Conservation (phyloP, 2,329 filamentous ascomycete genomes). For the Ramichloridium luteum region DNA sequence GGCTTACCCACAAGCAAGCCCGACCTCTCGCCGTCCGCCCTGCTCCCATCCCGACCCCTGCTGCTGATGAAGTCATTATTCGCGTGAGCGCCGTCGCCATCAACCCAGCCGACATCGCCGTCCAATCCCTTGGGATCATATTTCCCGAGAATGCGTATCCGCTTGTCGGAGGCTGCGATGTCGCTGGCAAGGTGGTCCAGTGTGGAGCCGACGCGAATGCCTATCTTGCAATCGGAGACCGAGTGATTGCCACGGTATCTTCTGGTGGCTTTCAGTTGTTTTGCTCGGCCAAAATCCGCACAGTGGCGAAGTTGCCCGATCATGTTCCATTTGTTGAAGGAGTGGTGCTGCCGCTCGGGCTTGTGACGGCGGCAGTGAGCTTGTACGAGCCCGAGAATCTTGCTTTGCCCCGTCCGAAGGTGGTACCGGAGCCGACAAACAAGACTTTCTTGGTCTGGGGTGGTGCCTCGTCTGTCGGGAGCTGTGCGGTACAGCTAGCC, state of each 20-base stretch:
- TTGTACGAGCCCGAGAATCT: constrained; percentile 12
- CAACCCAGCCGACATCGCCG: constrained; percentile 28
- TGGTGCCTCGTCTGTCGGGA: constrained; percentile 38
- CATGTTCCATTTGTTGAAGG: constrained; percentile 12
- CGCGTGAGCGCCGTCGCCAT: constrained; percentile 27
- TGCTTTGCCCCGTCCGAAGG: constrained; percentile 6
- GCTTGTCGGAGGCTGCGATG: constrained; percentile 19
- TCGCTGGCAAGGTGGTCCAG: constrained; percentile 18
- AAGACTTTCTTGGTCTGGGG: constrained; percentile 39
- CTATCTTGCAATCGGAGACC: too few species aligned
- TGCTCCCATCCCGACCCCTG: constrained; percentile 13
- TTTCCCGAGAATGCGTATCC: constrained; percentile 18
- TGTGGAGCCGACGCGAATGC: constrained; percentile 20
- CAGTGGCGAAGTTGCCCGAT: constrained; percentile 12
- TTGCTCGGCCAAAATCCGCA: constrained; percentile 6
- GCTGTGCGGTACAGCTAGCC: constrained; percentile 36
- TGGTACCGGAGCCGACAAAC: constrained; percentile 14
- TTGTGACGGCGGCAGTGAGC: constrained; percentile 14
- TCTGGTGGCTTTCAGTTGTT: constrained; percentile 16
- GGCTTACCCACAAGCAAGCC: constrained; percentile 9
- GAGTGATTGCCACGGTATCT: constrained; percentile 5
- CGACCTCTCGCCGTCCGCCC: constrained; percentile 12
- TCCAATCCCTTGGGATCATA: constrained; percentile 20
- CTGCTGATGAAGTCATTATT: constrained; percentile 25
- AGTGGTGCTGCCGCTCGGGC: constrained; percentile 11